Conservation (phyloP, 2,329 filamentous ascomycete genomes). For the Beauveria caledonica region DNA sequence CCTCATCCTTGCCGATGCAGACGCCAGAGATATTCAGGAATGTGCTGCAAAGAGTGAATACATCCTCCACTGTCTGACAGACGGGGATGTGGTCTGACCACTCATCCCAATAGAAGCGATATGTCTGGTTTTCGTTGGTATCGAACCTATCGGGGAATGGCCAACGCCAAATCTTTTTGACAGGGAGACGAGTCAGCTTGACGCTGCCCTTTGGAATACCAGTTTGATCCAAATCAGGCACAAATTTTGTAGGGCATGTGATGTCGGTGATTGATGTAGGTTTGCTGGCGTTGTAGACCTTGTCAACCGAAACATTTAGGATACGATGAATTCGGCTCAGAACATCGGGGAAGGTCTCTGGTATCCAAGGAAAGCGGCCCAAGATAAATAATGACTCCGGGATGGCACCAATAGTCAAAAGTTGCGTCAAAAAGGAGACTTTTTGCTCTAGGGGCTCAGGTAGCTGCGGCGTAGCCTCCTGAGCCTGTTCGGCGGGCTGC, state of each 20-base stretch:
- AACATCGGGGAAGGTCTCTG: slow-evolving; percentile 76
- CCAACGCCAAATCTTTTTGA: slow-evolving; percentile 71
- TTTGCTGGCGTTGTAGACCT: slow-evolving; percentile 50
- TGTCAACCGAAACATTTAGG: slow-evolving; percentile 70
- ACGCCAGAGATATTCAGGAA: slow-evolving; percentile 80
- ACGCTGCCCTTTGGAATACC: slow-evolving; percentile 62
- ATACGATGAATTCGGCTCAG: slow-evolving; percentile 77
- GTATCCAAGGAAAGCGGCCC: slow-evolving; percentile 86
- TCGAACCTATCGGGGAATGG: slow-evolving; percentile 73
- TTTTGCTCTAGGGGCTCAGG: slow-evolving; percentile 84
- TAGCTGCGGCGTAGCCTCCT: slow-evolving; percentile 41
- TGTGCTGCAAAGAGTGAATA: slow-evolving; percentile 78
- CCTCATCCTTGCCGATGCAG: slow-evolving; percentile 77
- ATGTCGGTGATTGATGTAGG: slow-evolving; percentile 24
- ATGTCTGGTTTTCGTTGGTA: slow-evolving; percentile 66
- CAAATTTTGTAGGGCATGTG: slow-evolving; percentile 36
- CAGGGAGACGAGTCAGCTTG: slow-evolving; percentile 48
- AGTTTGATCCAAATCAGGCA: slow-evolving; percentile 51
- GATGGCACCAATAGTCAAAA: slow-evolving; percentile 84
- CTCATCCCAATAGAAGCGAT: slow-evolving; percentile 95
- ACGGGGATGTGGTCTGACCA: slow-evolving; percentile 91
- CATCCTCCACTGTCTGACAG: slow-evolving; percentile 82
- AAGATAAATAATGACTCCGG: slow-evolving; percentile 90
- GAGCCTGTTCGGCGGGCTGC: slow-evolving; percentile 29
- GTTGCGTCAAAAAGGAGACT: slow-evolving; percentile 69